These are phyloP conservation scores for Rosellinia necatrix DNA, from an alignment of 2,329 filamentous ascomycete genomes.

Conservation along the genomic window DNA sequence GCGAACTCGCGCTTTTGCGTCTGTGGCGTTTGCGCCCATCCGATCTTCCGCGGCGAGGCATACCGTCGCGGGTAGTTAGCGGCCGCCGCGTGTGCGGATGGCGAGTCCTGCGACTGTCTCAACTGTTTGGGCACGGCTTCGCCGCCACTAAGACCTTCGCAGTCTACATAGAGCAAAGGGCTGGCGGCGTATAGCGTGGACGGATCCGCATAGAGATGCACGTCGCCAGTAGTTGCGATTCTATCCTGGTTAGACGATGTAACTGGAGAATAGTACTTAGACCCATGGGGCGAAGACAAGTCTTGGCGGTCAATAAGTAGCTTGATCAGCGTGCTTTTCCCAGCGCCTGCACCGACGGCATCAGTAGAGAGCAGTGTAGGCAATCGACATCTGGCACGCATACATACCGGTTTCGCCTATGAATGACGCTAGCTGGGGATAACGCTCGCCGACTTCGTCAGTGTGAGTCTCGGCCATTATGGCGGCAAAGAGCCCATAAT, in stretches of 20 bases:
- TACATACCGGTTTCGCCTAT: constrained; percentile 47
- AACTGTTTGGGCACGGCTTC: constrained; percentile 44
- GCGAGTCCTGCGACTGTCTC: constrained; percentile 29
- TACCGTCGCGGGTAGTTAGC: constrained; percentile 25
- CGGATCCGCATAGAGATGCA: constrained; percentile 58
- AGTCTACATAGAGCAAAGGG: constrained; percentile 56
- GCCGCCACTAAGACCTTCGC: constrained; percentile 57
- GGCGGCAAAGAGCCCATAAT: constrained; percentile 48
- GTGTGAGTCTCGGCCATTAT: constrained; percentile 45
- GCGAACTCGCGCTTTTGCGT: constrained; percentile 45
- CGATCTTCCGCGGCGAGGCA: constrained; percentile 33
- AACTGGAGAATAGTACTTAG: constrained; percentile 48
- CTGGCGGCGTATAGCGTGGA: constrained; percentile 43
- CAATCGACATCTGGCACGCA: no score
- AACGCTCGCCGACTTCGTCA: constrained; percentile 37
- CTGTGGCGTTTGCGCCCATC: constrained; percentile 43
- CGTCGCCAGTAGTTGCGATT: constrained; percentile 54
- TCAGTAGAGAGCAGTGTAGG: not conserved
- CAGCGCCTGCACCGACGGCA: constrained; percentile 42
- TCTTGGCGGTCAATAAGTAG: constrained; percentile 49
- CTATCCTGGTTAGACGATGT: constrained; percentile 48
- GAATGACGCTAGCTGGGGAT: constrained; percentile 49
- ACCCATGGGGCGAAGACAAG: constrained; percentile 34
- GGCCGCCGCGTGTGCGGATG: constrained; percentile 9
- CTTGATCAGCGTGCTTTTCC: constrained; percentile 56